Conservation (phyloP, 129 eudicot species). For the Apium graveolens region DNA sequence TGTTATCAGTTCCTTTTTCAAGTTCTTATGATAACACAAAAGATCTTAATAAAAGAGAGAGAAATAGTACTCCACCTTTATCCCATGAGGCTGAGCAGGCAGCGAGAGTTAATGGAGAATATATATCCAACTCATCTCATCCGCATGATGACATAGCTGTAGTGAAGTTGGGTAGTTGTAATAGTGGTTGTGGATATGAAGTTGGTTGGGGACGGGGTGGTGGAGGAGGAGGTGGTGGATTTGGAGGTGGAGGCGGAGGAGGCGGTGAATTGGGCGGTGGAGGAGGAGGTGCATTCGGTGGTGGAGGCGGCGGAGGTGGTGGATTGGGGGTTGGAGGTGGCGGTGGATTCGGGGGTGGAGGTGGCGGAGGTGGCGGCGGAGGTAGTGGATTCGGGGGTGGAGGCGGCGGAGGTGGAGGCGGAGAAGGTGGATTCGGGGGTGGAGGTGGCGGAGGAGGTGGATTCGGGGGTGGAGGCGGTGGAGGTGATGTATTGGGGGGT, state of each 20-base stretch:
- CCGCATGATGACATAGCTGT: neutral
- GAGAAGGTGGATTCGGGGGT: neutral
- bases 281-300: neutral
- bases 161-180: neutral
- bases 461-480: neutral
- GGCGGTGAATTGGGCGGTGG: neutral
- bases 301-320: neutral
- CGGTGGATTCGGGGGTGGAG: neutral
- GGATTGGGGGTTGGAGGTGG: neutral
- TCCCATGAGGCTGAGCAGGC: neutral
- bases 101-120: neutral
- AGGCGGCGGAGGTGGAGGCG: neutral
- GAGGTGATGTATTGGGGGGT: no score
- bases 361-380: neutral
- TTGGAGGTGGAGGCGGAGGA: neutral
- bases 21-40: neutral
- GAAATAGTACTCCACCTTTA: neutral
- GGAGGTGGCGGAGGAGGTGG: neutral
- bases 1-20: neutral
- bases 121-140: neutral
- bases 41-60: no score
- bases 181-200: neutral
- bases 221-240: neutral
- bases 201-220: neutral
- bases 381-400: neutral